Evolutionary conservation across 2,329 filamentous ascomycete species (phyloP).

Genomic region (Aspergillus hortae): DNA sequence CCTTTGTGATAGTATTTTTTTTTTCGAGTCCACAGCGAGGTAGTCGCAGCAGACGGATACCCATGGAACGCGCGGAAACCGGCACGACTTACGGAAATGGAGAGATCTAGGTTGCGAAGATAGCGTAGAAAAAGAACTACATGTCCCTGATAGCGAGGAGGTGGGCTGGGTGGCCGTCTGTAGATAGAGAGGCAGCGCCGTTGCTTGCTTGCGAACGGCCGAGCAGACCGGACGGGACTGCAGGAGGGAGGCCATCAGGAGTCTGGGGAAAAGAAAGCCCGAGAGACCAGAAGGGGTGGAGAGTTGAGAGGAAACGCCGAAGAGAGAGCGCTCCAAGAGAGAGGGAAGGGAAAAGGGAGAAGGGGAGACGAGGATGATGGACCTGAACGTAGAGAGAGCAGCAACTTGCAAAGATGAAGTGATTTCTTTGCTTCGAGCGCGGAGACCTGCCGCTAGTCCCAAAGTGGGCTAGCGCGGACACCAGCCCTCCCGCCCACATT

Average conservation of each 20-base stretch:
- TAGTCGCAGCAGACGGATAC: neutral
- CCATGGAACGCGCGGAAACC: conserved; percentile 8
- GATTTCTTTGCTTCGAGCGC: conserved; percentile 23
- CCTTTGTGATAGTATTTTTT: neutral
- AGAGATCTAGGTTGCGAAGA: conserved; percentile 24
- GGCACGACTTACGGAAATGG: conserved; percentile 28
- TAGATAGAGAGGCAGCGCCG: conserved; percentile 25
- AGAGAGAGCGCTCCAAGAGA: neutral
- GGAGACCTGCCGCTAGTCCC: conserved; percentile 23
- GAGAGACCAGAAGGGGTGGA: neutral
- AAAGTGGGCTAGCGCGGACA: conserved; percentile 28
- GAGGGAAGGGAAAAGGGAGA: neutral
- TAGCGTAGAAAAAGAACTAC: conserved; percentile 28
- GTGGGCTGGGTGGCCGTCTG: conserved; percentile 22
- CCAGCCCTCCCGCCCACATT: conserved; percentile 31
- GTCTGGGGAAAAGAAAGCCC: conserved; percentile 12
- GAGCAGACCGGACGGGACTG: conserved; percentile 29
- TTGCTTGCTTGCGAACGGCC: conserved; percentile 34
- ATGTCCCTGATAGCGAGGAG: conserved; percentile 27
- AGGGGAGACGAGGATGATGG: conserved; percentile 3
- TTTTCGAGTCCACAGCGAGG: neutral
- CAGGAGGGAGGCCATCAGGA: conserved; percentile 29
- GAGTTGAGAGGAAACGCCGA: neutral
- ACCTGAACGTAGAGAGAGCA: conserved; percentile 8
- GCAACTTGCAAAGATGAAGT: conserved; percentile 10